phyloP scores from a whole-genome alignment of 306 rosid genomes.

The Bauhinia variegata region DNA sequence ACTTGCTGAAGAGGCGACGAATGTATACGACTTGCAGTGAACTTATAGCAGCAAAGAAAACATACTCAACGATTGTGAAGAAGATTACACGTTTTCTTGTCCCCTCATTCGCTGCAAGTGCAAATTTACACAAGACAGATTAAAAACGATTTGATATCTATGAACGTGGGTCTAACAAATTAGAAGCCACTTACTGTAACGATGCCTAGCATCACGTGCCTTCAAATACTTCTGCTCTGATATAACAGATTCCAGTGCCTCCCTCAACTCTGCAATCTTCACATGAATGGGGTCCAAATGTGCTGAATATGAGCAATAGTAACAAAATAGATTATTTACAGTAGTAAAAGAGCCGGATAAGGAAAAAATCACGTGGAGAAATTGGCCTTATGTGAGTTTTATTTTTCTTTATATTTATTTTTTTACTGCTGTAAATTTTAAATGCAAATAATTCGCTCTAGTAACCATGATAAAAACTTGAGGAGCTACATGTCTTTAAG shows the following conservation, averaged over 20 bases:
- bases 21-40: conserved; percentile 50
- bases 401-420: too few species aligned
- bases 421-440: too few species aligned
- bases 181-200: conserved; percentile 63
- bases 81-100: conserved; percentile 50
- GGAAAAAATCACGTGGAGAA: too few species aligned
- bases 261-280: conserved; percentile 88
- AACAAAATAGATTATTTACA: not conserved
- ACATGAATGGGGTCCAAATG: conserved; percentile 90
- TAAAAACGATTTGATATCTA: not conserved
- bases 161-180: not conserved
- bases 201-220: conserved; percentile 89
- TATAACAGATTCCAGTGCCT: conserved; percentile 77
- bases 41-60: conserved; percentile 44
- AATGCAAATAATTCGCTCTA: too few species aligned
- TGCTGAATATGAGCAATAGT: conserved; percentile 58
- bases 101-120: conserved; percentile 47
- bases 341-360: too few species aligned
- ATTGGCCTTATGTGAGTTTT: not conserved
- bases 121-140: conserved; percentile 11
- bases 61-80: conserved; percentile 45
- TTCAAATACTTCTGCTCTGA: conserved; percentile 85
- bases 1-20: conserved; percentile 55
- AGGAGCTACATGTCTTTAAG: not conserved
- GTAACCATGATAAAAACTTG: too few species aligned